phyloP scores from a whole-genome alignment of 352 stramenopile genomes.

The Phytopythium oedochilum region DNA sequence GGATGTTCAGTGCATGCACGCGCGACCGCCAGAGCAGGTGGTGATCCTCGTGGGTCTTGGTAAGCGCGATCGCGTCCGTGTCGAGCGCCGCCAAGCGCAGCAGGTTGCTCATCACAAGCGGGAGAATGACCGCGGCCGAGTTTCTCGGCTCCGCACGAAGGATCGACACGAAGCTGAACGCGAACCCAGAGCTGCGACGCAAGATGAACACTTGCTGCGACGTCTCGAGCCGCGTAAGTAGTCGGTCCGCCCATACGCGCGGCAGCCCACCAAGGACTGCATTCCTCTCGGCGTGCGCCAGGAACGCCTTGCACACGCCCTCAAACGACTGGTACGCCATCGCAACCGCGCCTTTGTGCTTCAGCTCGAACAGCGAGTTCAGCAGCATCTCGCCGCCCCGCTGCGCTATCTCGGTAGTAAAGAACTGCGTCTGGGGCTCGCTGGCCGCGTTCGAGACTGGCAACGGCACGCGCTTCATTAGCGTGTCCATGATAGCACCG shows the following conservation, averaged over 20 bases:
- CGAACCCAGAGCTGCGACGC: conserved; percentile 83
- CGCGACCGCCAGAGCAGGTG: conserved; percentile 67
- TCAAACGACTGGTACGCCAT: conserved; percentile 83
- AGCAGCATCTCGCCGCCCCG: conserved; percentile 65
- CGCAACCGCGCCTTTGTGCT: conserved; percentile 87
- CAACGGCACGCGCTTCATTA: conserved; percentile 65
- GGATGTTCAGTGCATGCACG: conserved; percentile 87
- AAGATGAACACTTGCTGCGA: conserved; percentile 87
- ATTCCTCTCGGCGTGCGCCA: conserved; percentile 60
- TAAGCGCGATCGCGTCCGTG: conserved; percentile 34
- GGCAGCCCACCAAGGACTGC: conserved; percentile 45
- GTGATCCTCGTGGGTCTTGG: conserved; percentile 22
- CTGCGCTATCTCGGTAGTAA: conserved; percentile 49
- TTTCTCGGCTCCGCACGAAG: conserved; percentile 84
- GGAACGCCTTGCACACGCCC: conserved; percentile 75
- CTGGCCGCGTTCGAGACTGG: conserved; percentile 14
- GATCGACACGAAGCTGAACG: conserved; percentile 86
- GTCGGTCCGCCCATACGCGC: conserved; percentile 63
- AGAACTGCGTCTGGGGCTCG: conserved; percentile 17
- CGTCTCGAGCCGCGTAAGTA: conserved; percentile 70
- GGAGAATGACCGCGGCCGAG: conserved; percentile 67
- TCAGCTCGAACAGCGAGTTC: conserved; percentile 82
- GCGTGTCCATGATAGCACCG: conserved; percentile 65
- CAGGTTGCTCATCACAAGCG: conserved; percentile 65
- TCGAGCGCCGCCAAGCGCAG: conserved; percentile 59